Base-by-base conservation (phyloP, 2,329 filamentous ascomycete species). In the Diaporthe aspalathi region DNA sequence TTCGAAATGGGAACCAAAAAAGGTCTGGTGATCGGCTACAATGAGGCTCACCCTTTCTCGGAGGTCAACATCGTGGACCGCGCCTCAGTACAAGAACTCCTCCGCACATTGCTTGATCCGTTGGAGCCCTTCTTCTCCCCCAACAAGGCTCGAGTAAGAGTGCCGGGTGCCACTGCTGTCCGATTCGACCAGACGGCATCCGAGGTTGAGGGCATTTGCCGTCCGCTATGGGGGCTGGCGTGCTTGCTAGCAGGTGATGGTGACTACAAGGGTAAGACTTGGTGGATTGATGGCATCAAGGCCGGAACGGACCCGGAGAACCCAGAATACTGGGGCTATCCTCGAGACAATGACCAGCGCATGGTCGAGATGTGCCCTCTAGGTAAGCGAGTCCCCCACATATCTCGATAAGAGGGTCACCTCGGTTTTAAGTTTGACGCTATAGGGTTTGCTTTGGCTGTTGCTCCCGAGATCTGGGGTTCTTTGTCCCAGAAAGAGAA, bases 331-430 rank as follows among this genome's bases (percentile, higher is more conserved):
- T 95, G 93, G 93, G 93, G 92, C 0, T 90, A 89, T 70, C 92
- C 93, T 74, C 86, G 90, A 74, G 92, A 94, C 77, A 90, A 91
- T 70, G 93, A 95, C 77, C 93, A 95, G 83, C 85, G 93, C 32
- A 95, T 95, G 93, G 93, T 95, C 2, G 93, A 95, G 79, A 93
- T 94, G 86, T 94, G 92, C 77, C 92, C 93, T 0, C 85, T 95
- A 71, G 93, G 85, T 85, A 78, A 72, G 77, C 9, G 20, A 7
- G 11, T n/a, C 5, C 68, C 32, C 4, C 16, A 8, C 8, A 45
- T 20, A 8, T 7, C 27, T 9, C 8, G 9, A 17, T 22, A 9
- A 17, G 32, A 22, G 29, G 22, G 49, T 1, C 16, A 2, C n/a
- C n/a, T n/a, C 29, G 53, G 62, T 35, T 16, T 22, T 29, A 20